Conservation (phyloP, 2,329 filamentous ascomycete genomes). For the Keithomyces neogunnii region DNA sequence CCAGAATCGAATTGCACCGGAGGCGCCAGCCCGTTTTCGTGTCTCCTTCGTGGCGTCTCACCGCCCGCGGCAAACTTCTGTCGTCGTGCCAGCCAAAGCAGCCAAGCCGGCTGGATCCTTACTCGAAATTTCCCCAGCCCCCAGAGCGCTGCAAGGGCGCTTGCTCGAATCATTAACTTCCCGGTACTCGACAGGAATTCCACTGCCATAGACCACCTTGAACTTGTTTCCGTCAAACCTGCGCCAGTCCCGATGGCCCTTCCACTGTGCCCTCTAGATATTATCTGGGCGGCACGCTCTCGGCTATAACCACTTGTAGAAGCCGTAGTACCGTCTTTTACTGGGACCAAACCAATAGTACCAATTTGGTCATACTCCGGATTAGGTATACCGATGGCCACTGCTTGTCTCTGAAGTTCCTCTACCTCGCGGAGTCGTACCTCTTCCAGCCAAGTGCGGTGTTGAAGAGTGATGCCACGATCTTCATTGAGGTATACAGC, state of each 20-base stretch:
- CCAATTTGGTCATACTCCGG: constrained; percentile 44
- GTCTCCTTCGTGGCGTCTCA: not conserved
- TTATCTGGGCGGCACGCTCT: constrained; percentile 58
- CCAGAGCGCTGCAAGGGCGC: constrained; percentile 37
- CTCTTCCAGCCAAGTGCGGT: constrained; percentile 86
- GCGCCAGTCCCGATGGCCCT: constrained; percentile 54
- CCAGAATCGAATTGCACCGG: constrained; percentile 26
- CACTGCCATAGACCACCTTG: constrained; percentile 66
- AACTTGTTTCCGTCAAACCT: constrained; percentile 69
- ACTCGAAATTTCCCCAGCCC: constrained; percentile 42
- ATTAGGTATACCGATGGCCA: constrained; percentile 36
- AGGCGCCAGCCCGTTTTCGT: not conserved
- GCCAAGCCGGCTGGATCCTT: constrained; percentile 35
- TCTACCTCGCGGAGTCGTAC: constrained; percentile 74
- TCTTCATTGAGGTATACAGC: constrained; percentile 95
- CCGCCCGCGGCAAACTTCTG: constrained; percentile 5
- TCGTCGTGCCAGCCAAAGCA: constrained; percentile 41
- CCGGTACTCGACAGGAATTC: constrained; percentile 72
- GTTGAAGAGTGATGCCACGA: constrained; percentile 60
- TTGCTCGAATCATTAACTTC: constrained; percentile 24
- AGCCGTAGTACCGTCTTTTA: constrained; percentile 35
- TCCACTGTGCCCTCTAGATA: constrained; percentile 37
- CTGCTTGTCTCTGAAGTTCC: constrained; percentile 42
- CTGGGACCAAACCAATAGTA: constrained; percentile 45
- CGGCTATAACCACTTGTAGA: constrained; percentile 55